Evolutionary conservation across 306 rosid species (phyloP), one percentile per base, ranked within the genome.

Genomic region (Lathyrus oleraceus): DNA sequence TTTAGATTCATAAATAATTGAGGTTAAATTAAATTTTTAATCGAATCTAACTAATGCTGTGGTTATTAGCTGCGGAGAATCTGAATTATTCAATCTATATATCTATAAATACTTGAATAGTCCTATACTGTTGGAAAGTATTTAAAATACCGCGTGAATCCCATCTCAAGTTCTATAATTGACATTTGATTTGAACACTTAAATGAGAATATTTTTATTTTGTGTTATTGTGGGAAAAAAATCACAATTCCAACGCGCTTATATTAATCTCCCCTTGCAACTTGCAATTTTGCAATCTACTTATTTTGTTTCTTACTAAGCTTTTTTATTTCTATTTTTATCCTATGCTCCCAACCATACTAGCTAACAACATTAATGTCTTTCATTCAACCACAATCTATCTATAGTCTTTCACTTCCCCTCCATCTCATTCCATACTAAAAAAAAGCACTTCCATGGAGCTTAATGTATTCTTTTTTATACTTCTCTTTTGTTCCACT

Each of bases 401-500:
- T 49, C 21, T 15, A n/a, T 77, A 71, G 8, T 1, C 13, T 56
- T 23, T 20, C 32, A 36, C 16, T 67, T 35, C 8, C 52, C 13
- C 35, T 19, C 17, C 14, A 14, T 63, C 48, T 27, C 8, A 25
- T 15, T 66, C 39, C 27, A 65, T 19, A 59, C 19, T 39, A n/a
- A 69, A 17, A 56, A 20, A 44, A 51, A 19, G 39, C 40, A 57
- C 40, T 11, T 62, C 38, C 66, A 86, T 86, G 90, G 85, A 78
- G 56, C 21, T 61, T 61, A 32, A n/a, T 63, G 54, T 85, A 21
- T 56, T 83, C 39, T 45, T 57, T 28, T n/a, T 75, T 59, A 6
- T 76, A 5, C 71, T 73, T 68, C 81, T 88, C 67, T 19, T 86
- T 43, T 63, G 38, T 42, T 79, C 73, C 65, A 72, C 71, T 62